Percentiles rank a stretch among this genome's conserved stretches.
phyloP scores from a whole-genome alignment of 345 rosid species.

The Ricinus communis region DNA sequence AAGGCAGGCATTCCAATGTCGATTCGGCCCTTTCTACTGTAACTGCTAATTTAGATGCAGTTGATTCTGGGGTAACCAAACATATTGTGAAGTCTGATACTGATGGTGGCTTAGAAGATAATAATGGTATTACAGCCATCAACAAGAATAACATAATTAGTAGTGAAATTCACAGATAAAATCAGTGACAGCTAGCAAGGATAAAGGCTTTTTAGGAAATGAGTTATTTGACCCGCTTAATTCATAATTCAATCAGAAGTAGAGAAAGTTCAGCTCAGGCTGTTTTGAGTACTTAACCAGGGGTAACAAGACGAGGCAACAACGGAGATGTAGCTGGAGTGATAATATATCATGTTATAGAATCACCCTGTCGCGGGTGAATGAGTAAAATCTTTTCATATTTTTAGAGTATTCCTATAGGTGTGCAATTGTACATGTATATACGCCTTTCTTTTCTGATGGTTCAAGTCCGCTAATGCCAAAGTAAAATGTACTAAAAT shows the following conservation, averaged over 20 bases:
- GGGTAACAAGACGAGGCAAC: neutral
- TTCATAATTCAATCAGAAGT: neutral
- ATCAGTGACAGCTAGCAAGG: no score
- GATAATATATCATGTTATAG: no score
- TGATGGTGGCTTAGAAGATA: neutral
- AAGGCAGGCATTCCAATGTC: neutral
- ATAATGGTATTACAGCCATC: neutral
- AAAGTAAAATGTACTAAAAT: neutral
- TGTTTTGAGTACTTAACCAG: neutral
- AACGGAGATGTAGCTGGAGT: no score
- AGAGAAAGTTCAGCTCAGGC: neutral
- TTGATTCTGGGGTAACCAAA: neutral
- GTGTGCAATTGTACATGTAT: constrained; percentile 2
- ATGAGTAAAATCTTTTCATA: neutral
- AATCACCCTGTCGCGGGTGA: neutral
- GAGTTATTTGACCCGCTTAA: no score
- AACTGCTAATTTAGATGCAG: neutral
- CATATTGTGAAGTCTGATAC: no score
- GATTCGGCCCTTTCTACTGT: neutral
- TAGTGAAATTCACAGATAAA: no score
- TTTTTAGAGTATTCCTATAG: neutral
- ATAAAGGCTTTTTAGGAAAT: no score
- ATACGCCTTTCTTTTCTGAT: neutral
- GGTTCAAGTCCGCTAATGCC: neutral
- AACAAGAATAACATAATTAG: no score